Evolutionary conservation across 305 asterid species (phyloP).

Genomic region (Rubia balearica): DNA sequence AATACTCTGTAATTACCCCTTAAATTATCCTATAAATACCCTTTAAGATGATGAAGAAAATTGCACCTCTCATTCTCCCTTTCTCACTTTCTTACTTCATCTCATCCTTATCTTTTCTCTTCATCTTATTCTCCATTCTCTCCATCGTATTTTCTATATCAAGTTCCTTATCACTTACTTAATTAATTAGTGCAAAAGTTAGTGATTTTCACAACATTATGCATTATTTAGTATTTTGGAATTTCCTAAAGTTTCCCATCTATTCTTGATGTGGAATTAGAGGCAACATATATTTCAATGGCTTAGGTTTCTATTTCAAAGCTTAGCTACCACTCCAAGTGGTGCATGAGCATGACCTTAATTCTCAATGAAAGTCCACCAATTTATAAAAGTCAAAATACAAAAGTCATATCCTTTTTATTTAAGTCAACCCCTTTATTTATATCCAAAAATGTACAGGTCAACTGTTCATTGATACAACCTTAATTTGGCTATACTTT

Average conservation of each 20-base stretch:
- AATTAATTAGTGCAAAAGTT: no score
- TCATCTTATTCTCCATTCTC: no score
- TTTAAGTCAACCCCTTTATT: not conserved
- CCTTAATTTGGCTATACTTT: not conserved
- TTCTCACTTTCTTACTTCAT: no score
- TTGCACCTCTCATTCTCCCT: no score
- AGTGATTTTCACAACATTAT: not conserved
- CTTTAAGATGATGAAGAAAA: no score
- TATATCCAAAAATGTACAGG: not conserved
- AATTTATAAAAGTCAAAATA: not conserved
- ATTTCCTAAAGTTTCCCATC: not conserved
- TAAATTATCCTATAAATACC: no score
- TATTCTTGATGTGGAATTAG: not conserved
- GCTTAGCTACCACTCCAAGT: not conserved
- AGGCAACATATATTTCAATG: not conserved
- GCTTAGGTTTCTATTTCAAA: not conserved
- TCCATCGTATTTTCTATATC: no score
- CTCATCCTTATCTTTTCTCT: no score
- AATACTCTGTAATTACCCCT: no score
- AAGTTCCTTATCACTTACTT: no score
- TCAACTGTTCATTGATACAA: constrained; percentile 2
- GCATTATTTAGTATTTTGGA: not conserved
- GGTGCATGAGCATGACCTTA: constrained; percentile 1
- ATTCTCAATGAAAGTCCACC: not conserved
- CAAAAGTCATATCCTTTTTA: not conserved